phyloP scores from a whole-genome alignment of 805 yeast genomes.

The Candida oleophila region DNA sequence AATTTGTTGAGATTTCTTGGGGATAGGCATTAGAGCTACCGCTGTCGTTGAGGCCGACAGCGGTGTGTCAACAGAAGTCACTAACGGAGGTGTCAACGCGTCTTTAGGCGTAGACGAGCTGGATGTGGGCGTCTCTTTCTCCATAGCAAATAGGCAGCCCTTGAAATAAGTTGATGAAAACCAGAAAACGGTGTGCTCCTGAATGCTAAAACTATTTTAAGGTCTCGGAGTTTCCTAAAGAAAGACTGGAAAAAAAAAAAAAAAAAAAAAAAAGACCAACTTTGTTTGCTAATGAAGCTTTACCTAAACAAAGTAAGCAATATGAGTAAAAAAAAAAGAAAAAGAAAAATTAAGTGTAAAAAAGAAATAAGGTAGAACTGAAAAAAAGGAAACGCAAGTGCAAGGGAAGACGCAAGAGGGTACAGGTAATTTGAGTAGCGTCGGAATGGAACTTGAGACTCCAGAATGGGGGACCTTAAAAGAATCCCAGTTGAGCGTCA shows the following conservation, averaged over 20 bases:
- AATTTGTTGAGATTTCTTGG: conserved; percentile 78
- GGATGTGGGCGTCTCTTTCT: background rate
- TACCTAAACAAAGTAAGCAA: background rate
- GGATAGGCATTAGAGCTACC: conserved; percentile 60
- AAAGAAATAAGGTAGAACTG: too few species aligned
- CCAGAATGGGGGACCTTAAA: too few species aligned
- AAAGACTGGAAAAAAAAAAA: background rate
- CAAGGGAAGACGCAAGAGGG: too few species aligned
- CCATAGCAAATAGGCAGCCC: background rate
- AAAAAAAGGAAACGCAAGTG: too few species aligned
- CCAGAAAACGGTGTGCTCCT: too few species aligned
- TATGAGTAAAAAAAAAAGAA: background rate
- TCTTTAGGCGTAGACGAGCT: background rate
- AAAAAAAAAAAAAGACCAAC: background rate
- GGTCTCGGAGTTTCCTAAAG: background rate
- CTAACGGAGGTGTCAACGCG: background rate
- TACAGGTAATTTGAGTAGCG: too few species aligned
- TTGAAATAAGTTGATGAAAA: too few species aligned
- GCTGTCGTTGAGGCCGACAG: background rate
- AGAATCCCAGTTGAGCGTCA: too few species aligned
- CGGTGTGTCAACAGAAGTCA: background rate
- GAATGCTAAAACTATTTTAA: background rate
- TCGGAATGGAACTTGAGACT: too few species aligned
- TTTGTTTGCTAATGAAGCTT: background rate
- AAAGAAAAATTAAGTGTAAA: background rate